Conservation (phyloP, 1,284 basidiomycete species). For the Cutaneotrichosporon sp. region DNA sequence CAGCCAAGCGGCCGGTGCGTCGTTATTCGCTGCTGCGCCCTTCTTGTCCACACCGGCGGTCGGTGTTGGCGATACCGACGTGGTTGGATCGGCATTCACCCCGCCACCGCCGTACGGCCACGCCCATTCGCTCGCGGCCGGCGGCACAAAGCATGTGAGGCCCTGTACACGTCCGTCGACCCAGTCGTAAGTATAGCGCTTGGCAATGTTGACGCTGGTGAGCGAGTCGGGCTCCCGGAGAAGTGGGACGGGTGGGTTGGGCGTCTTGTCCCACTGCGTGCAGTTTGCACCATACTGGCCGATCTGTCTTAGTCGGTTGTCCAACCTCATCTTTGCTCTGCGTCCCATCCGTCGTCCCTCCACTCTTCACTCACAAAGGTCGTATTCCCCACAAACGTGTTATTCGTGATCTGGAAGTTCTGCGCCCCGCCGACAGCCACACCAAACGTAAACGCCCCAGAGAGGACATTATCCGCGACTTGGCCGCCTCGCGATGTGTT, state of each 20-base stretch:
- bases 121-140: conserved; percentile 28
- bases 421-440: conserved; percentile 62
- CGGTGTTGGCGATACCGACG: background rate
- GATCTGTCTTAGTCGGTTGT: conserved; percentile 51
- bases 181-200: conserved; percentile 26
- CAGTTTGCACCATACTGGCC: conserved; percentile 71
- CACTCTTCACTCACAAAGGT: conserved; percentile 57
- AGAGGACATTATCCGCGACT: conserved; percentile 65
- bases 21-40: background rate
- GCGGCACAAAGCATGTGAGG: conserved; percentile 40
- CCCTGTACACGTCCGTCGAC: conserved; percentile 38
- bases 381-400: conserved; percentile 66
- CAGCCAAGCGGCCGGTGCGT: background rate
- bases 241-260: conserved; percentile 35
- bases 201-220: conserved; percentile 32
- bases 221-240: conserved; percentile 29
- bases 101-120: conserved; percentile 5
- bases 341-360: too few species aligned
- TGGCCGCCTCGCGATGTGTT: conserved; percentile 55
- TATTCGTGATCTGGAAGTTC: conserved; percentile 68
- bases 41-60: background rate
- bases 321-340: too few species aligned
- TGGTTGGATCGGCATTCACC: background rate
- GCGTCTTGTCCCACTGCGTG: conserved; percentile 57
- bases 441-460: conserved; percentile 59